These are phyloP conservation scores for Hyphopichia wangnamkhiaoensis DNA, from an alignment of 1,139 yeast species.

Conservation along the genomic window DNA sequence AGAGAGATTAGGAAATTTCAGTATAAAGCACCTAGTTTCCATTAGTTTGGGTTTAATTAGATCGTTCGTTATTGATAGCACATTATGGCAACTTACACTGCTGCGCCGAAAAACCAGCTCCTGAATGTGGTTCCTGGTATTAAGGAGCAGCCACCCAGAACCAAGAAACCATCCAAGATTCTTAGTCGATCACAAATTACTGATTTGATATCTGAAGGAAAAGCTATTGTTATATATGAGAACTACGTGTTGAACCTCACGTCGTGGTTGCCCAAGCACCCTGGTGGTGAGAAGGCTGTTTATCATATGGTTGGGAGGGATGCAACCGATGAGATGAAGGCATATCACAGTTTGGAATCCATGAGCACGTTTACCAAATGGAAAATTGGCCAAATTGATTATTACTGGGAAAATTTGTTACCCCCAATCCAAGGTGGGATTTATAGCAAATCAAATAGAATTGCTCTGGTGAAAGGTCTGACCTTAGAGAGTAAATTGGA, in stretches of 20 bases:
- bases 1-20: neutral
- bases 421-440: conserved; percentile 91
- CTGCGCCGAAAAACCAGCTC: too few relatives aligned
- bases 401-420: conserved; percentile 68
- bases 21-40: neutral
- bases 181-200: conserved; percentile 24
- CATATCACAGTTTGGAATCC: conserved; percentile 70
- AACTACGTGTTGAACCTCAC: conserved; percentile 64
- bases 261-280: conserved; percentile 71
- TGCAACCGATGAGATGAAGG: conserved; percentile 88
- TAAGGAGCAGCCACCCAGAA: neutral
- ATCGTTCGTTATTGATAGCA: too few relatives aligned
- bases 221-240: conserved; percentile 67
- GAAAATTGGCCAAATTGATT: conserved; percentile 63
- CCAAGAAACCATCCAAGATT: conserved; percentile 3
- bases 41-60: too few relatives aligned
- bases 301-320: conserved; percentile 85
- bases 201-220: conserved; percentile 64
- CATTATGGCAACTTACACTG: too few relatives aligned
- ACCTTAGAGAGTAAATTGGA: conserved; percentile 21
- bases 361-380: conserved; percentile 49
- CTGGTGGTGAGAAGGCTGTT: conserved; percentile 88
- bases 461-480: neutral
- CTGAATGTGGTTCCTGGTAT: too few relatives aligned
- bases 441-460: conserved; percentile 23